Base-by-base conservation (phyloP, 805 yeast genomes). In the Sugiyamaella mastotermitis region DNA sequence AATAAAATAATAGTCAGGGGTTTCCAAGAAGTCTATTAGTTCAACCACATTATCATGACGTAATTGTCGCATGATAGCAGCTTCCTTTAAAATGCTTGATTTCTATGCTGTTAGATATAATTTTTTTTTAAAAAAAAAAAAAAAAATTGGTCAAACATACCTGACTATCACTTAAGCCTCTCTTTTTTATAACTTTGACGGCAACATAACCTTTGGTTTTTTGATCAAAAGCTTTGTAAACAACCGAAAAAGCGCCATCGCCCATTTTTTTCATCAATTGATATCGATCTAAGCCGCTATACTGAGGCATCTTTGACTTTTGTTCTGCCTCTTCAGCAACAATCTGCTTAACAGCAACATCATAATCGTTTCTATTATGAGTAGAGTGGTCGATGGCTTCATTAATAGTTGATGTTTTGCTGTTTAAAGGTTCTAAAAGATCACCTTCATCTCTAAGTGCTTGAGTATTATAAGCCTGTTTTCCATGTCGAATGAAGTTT, bases 231-330 rank as follows among this genome's bases (percentile, higher is more conserved):
- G 94, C 94, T 54, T 73, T 78, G 64, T 78, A 84, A 3, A 90
- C 97, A 9, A 74, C 71, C 2, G 95, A 84, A 56, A 90, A 88
- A 0, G 97, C 97, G 6, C 97, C 97, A 54, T 66, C 71, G 36
- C 71, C 71, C 66, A 66, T 64, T 46, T 67, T 65, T 40, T 62
- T 61, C n/a, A 61, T 28, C 18, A 66, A 48, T 27, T 35, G 36
- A 46, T 53, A 66, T 20, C 54, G 41, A 37, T 65, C 69, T 6
- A 66, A 47, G 4, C 69, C 71, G 13, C 61, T 58, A 38, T 62
- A 66, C 4, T 38, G 13, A 11, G 69, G 68, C 50, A 62, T 33
- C 33, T 52, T 47, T 3, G 50, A 39, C 29, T 51, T 40, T 26
- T 54, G 48, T 35, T 49, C 57, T 26, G 50, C 57, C 33, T 66